Evolutionary conservation across 2,329 filamentous ascomycete genomes (phyloP).

Genomic region (Ceratocystis harringtonii): DNA sequence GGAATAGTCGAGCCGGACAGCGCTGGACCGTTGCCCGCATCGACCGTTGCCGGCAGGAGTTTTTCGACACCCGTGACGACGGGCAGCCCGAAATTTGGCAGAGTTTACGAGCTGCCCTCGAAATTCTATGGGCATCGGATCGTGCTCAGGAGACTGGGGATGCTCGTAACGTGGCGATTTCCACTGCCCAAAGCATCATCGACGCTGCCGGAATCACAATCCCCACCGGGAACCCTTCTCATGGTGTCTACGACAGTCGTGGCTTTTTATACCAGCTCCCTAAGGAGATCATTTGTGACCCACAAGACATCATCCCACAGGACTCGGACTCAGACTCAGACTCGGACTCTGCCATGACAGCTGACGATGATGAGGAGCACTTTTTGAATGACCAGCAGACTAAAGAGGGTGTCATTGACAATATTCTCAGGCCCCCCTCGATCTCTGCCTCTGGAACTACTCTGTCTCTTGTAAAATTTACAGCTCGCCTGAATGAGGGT

Average conservation of each 20-base stretch:
- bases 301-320: slow-evolving; percentile 37
- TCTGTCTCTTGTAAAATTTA: slow-evolving; percentile 17
- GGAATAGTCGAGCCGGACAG: slow-evolving; percentile 31
- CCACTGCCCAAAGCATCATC: slow-evolving; percentile 65
- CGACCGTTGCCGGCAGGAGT: slow-evolving; percentile 58
- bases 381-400: not conserved
- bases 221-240: slow-evolving; percentile 55
- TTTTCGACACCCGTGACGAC: slow-evolving; percentile 80
- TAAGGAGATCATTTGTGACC: slow-evolving; percentile 53
- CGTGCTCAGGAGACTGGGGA: slow-evolving; percentile 26
- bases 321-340: slow-evolving; percentile 19
- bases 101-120: slow-evolving; percentile 51
- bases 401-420: not conserved
- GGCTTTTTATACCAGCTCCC: slow-evolving; percentile 57
- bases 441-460: not conserved
- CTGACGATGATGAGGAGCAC: slow-evolving; percentile 22
- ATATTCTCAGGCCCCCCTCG: not conserved
- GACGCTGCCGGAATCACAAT: slow-evolving; percentile 63
- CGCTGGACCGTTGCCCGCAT: slow-evolving; percentile 57
- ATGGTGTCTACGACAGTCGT: slow-evolving; percentile 56
- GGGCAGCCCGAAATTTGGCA: slow-evolving; percentile 69
- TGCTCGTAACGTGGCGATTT: slow-evolving; percentile 29
- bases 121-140: slow-evolving; percentile 48
- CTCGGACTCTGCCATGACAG: slow-evolving; percentile 20
- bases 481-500: slow-evolving; percentile 50